Conservation (phyloP, 306 rosid genomes). For the Cicer chorassanicum region DNA sequence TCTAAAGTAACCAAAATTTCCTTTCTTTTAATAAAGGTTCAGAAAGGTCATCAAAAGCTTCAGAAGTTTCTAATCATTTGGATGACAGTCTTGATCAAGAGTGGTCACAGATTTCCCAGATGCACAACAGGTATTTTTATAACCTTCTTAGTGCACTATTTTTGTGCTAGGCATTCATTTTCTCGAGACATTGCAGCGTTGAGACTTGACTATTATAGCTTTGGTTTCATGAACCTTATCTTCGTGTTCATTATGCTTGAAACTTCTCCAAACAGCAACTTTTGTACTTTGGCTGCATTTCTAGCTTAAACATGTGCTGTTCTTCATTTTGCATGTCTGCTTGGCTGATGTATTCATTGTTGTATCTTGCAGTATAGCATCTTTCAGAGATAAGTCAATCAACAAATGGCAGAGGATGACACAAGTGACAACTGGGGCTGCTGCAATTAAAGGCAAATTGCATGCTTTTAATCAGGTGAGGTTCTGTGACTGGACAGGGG, state of each 20-base stretch:
- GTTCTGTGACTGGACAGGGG: conserved; percentile 38
- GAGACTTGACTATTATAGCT: neutral
- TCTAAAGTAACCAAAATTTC: conserved; percentile 31
- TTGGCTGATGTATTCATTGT: conserved; percentile 38
- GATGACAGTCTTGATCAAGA: conserved; percentile 64
- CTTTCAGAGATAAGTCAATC: conserved; percentile 80
- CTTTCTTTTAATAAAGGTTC: conserved; percentile 47
- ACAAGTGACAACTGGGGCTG: conserved; percentile 86
- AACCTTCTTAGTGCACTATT: conserved; percentile 28
- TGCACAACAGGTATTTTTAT: conserved; percentile 65
- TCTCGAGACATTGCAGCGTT: conserved; percentile 9
- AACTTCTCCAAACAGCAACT: conserved; percentile 31
- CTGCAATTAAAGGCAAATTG: conserved; percentile 80
- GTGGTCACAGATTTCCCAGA: conserved; percentile 68
- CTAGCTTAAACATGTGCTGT: conserved; percentile 14
- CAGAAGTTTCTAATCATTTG: conserved; percentile 51
- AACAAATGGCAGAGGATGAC: conserved; percentile 95
- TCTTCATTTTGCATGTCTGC: neutral
- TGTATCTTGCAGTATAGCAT: conserved; percentile 64
- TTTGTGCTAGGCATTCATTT: conserved; percentile 26
- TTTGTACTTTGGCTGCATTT: conserved; percentile 25
- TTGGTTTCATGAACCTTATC: conserved; percentile 25
- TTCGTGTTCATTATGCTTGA: neutral
- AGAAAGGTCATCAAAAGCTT: conserved; percentile 49
- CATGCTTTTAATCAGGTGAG: conserved; percentile 92